A percentile compares a stretch with the other conserved stretches of the same genome.
Evolutionary conservation across 768 basidiomycete genomes (phyloP).

Genomic region (Gyrodon lividus): DNA sequence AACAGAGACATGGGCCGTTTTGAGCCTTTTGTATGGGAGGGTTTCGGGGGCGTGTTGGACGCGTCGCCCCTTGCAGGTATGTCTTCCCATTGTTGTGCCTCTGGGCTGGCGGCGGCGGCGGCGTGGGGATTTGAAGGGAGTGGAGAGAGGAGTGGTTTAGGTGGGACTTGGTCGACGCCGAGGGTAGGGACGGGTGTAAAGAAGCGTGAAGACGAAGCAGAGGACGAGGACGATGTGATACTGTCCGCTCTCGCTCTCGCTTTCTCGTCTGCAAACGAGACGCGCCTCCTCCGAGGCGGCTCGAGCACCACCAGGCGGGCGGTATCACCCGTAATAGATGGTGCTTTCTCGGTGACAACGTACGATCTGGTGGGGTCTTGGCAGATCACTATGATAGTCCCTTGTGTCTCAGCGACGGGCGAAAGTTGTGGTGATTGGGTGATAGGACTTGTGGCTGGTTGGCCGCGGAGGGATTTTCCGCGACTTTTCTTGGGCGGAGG

Average conservation of each 20-base stretch:
- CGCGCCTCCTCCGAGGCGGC: background rate
- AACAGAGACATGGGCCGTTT: conserved; percentile 14
- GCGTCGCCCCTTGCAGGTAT: background rate
- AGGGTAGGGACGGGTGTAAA: background rate
- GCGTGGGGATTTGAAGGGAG: too few relatives aligned
- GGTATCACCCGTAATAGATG: background rate
- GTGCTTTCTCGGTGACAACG: background rate
- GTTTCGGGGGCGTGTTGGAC: background rate
- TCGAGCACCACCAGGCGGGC: background rate
- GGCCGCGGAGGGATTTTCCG: background rate
- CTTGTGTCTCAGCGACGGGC: background rate
- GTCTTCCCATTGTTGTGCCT: background rate
- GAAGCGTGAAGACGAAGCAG: background rate
- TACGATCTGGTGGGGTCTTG: background rate
- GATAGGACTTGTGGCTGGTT: background rate
- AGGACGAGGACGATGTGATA: background rate
- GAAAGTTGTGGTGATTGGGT: background rate
- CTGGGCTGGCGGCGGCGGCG: background rate
- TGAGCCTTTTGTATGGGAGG: background rate
- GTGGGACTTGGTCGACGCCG: background rate
- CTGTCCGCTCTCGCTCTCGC: background rate
- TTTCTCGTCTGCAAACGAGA: conserved; percentile 3
- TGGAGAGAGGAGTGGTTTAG: background rate
- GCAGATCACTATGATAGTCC: conserved; percentile 16
- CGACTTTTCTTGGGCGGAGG: background rate